Base-by-base conservation (phyloP, 768 basidiomycete species). In the Pulveroboletus sp. region DNA sequence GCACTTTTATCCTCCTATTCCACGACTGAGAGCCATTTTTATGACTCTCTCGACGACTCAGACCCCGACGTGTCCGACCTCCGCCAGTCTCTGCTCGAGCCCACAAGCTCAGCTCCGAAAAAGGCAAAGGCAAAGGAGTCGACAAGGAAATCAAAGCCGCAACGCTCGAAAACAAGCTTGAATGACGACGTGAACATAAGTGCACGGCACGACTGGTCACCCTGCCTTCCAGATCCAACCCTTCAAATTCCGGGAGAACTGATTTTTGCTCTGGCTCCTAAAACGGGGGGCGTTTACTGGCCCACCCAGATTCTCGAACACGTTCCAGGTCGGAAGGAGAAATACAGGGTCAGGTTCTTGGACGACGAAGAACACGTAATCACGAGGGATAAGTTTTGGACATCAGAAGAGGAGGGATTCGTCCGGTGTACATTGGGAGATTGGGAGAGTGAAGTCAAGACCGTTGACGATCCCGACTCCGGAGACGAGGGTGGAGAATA, bases 241-340 rank as follows among this genome's bases (percentile, higher is more conserved):
- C 70, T 85, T 21, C 65, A 75, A 14, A 78, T 88, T 33, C 86
- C 85, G 3, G 88, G 85, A 3, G 87, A 89, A 62, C 64, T 82
- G 1, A 69, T 89, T 3, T 70, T 89, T 11, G 82, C 83, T 6
- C 66, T 66, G 47, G 60, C 56, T 18, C 65, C 65, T 26, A 59
- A 57, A n/a, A 62, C 62, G 6, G 57, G 67, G 5, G 54, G 58
- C 5, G 57, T 63, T 14, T 83, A 82, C 57, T 91, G 88, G 88
- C 86, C 88, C 3, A 88, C 83, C 1, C 71, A 70, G 60, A 67
- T 90, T 36, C 57, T 82, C 9, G 69, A 58, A 0, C 86, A 82
- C 57, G 49, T 78, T 21, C 64, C 66, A 3, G 62, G 39, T 17
- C 58, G 64, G n/a, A 61, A 66, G 35, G 73, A 75, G 49, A 76